Base-by-base conservation (phyloP, 495 filamentous ascomycete species). In the Oleoguttula mirabilis region DNA sequence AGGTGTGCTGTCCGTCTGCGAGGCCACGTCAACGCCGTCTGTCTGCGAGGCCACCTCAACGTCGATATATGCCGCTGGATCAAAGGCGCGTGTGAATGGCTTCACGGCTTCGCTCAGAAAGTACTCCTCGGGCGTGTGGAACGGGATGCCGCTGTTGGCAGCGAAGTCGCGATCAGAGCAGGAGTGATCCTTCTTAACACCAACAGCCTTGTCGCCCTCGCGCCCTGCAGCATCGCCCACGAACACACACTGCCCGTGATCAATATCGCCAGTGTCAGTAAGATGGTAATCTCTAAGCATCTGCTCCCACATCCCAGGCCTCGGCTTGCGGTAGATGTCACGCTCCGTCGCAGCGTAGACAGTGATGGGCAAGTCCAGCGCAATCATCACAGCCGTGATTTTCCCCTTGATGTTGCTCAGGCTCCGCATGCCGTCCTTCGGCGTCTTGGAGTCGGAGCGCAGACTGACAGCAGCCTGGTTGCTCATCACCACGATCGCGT, bases 281-380 rank as follows among this genome's bases (percentile, higher is more conserved):
- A 94, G 66, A 37, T 77, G 73, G 52, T 77, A 79, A 41, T 93
- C 83, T 11, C 77, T 72, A 7, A 83, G 63, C 41, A 93, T 63
- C 56, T 94, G 83, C 1, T 64, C 63, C 90, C 92, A 99, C 82
- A 96, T 94, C 10, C 86, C 87, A 0, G 65, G 65, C 35, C 90
- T 67, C 10, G 90, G 90, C 56, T 99, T 99, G 20, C 90, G 77
- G 56, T 76, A 94, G 17, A 65, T 66, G 49, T 95, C 85, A 40
- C 78, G 73, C 16, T 63, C 75, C 0, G 87, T 92, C 4, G 88
- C 86, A 1, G 87, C 90, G 59, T 94, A 92, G 7, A 96, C 59
- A 28, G 70, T 78, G 17, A 86, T 64, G 0, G 92, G 85, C 3
- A 96, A 59, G 52, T 83, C 75, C 28, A 95, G 72, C 19, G 79